Evolutionary conservation across 495 filamentous ascomycete species (phyloP).

Genomic region (Xylaria venustula): DNA sequence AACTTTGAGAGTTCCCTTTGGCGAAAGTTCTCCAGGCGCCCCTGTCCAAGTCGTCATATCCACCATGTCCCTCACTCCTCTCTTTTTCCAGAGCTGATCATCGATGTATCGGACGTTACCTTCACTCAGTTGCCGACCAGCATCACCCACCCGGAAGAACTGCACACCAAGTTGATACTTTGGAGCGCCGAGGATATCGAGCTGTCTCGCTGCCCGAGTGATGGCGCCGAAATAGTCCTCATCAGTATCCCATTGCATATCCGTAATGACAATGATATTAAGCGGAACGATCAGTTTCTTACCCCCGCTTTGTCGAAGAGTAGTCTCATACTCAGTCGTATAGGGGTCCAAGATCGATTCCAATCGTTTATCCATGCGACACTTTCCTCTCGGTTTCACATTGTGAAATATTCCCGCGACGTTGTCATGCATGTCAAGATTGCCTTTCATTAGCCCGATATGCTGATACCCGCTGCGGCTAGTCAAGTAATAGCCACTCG

Average conservation of each 20-base stretch:
- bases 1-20: conserved; percentile 67
- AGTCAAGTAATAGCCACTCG: conserved; percentile 26
- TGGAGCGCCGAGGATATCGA: conserved; percentile 68
- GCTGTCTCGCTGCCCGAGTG: conserved; percentile 57
- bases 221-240: conserved; percentile 62
- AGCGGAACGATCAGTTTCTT: conserved; percentile 60
- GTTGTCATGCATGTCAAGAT: conserved; percentile 50
- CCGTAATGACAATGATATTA: conserved; percentile 84
- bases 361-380: conserved; percentile 59
- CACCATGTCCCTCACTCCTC: conserved; percentile 70
- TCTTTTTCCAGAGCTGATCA: conserved; percentile 56
- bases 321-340: conserved; percentile 17
- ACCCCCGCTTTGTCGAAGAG: conserved; percentile 30
- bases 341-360: conserved; percentile 67
- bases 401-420: conserved; percentile 54
- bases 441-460: conserved; percentile 63
- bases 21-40: conserved; percentile 30
- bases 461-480: conserved; percentile 54
- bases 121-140: conserved; percentile 59
- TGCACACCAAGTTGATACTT: conserved; percentile 83
- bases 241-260: conserved; percentile 42
- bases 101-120: conserved; percentile 47
- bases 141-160: conserved; percentile 83
- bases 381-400: conserved; percentile 17
- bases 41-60: conserved; percentile 73